Percentiles rank a stretch among this genome's conserved stretches.
Evolutionary conservation across 2,329 filamentous ascomycete genomes (phyloP).

Genomic region (Sarocladiaceae sp.): DNA sequence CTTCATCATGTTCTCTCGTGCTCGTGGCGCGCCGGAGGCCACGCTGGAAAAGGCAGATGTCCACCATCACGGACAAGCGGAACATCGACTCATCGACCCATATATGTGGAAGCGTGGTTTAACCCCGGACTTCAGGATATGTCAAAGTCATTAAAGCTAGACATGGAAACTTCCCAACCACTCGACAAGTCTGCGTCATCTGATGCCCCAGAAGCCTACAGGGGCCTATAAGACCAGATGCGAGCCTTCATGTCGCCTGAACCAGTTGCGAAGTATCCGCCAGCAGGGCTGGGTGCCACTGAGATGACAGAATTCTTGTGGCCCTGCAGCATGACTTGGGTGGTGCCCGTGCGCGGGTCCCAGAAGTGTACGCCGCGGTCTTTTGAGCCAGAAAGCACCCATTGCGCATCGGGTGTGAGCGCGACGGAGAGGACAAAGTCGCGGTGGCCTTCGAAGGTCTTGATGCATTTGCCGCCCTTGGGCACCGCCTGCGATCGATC

Average conservation of each 20-base stretch:
- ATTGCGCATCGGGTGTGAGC: constrained; percentile 86
- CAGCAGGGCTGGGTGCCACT: constrained; percentile 86
- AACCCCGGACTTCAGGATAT: too few species aligned
- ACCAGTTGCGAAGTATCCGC: constrained; percentile 88
- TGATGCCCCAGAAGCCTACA: constrained; percentile 22
- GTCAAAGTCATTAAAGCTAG: too few species aligned
- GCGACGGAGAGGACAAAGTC: constrained; percentile 97
- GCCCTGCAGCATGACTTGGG: constrained; percentile 96
- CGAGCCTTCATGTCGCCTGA: constrained; percentile 96
- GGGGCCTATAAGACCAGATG: constrained; percentile 81
- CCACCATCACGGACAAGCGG: too few species aligned
- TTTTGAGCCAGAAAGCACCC: constrained; percentile 97
- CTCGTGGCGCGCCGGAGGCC: neutral
- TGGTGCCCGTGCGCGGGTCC: constrained; percentile 89
- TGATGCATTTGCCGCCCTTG: constrained; percentile 89
- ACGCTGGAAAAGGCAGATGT: too few species aligned
- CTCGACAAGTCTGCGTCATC: too few species aligned
- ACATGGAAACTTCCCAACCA: too few species aligned
- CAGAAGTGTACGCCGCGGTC: constrained; percentile 98
- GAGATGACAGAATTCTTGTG: constrained; percentile 99
- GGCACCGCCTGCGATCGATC: constrained; percentile 39
- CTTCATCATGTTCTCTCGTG: neutral
- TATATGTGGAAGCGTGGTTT: too few species aligned
- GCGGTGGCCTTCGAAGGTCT: constrained; percentile 96
- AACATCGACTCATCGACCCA: too few species aligned